These are phyloP conservation scores for Tolypocladium pustulatum DNA, from an alignment of 2,329 filamentous ascomycete species.

Conservation along the genomic window DNA sequence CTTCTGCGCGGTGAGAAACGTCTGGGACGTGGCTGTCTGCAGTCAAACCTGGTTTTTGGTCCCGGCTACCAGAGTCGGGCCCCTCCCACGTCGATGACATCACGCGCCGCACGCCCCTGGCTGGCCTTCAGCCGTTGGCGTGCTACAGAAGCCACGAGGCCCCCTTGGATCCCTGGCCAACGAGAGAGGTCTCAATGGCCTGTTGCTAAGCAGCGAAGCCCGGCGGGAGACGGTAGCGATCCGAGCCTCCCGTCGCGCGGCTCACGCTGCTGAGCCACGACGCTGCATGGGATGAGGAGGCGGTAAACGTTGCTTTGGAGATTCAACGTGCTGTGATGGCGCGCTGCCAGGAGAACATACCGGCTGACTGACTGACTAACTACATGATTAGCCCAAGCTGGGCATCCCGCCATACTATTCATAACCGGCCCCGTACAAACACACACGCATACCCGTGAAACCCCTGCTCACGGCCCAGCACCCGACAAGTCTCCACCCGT, in stretches of 20 bases:
- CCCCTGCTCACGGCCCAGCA: not conserved
- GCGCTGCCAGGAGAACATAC: too few relatives aligned
- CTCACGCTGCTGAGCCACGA: too few relatives aligned
- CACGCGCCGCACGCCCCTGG: not conserved
- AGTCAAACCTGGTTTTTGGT: not conserved
- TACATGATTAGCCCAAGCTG: too few relatives aligned
- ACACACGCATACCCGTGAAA: too few relatives aligned
- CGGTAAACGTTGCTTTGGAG: too few relatives aligned
- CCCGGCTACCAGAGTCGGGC: too few relatives aligned
- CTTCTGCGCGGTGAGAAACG: not conserved
- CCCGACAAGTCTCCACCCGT: slow-evolving; percentile 26
- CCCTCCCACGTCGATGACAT: not conserved
- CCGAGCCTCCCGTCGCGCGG: not conserved
- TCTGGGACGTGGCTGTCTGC: not conserved
- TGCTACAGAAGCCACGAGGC: not conserved
- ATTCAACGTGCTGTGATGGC: too few relatives aligned
- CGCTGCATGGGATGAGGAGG: too few relatives aligned
- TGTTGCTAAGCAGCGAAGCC: not conserved
- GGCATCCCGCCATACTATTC: too few relatives aligned
- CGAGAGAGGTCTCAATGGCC: not conserved
- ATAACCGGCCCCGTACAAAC: too few relatives aligned
- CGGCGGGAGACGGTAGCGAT: not conserved
- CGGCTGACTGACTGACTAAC: too few relatives aligned
- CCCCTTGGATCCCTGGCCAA: not conserved
- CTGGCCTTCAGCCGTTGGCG: not conserved